Evolutionary conservation across 768 basidiomycete genomes (phyloP).

Genomic region (Dentipellis fragilis): DNA sequence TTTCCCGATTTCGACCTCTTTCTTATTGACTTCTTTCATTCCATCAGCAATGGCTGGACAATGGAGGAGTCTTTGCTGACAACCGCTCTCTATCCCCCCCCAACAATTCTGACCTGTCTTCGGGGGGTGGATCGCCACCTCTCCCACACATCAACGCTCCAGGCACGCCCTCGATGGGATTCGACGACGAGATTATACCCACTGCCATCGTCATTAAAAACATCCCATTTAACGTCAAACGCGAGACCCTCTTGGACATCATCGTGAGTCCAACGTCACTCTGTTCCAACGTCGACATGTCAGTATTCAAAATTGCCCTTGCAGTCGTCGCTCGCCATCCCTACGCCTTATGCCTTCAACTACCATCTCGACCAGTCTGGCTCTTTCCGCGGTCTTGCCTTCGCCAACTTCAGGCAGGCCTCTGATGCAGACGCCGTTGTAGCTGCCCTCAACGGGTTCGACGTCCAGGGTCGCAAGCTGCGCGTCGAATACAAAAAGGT

Average conservation of each 20-base stretch:
- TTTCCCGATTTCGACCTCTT: slow-evolving; percentile 8
- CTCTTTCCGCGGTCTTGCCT: slow-evolving; percentile 93
- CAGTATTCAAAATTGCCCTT: slow-evolving; percentile 6
- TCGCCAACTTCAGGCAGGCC: slow-evolving; percentile 93
- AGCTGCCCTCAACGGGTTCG: slow-evolving; percentile 90
- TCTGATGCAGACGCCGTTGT: slow-evolving; percentile 93
- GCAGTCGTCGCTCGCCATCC: slow-evolving; percentile 85
- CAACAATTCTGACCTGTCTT: slow-evolving; percentile 84
- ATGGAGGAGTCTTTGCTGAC: slow-evolving; percentile 38
- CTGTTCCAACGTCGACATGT: slow-evolving; percentile 2
- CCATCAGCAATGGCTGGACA: slow-evolving; percentile 80
- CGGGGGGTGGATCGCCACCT: slow-evolving; percentile 77
- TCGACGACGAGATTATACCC: slow-evolving; percentile 91
- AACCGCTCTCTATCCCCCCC: slow-evolving; percentile 76
- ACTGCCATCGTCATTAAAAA: slow-evolving; percentile 99
- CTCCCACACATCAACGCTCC: slow-evolving; percentile 30
- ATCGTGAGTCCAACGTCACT: slow-evolving; percentile 54
- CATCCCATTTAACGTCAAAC: slow-evolving; percentile 98
- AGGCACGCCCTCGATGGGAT: slow-evolving; percentile 38
- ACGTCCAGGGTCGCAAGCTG: slow-evolving; percentile 92
- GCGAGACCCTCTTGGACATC: slow-evolving; percentile 91
- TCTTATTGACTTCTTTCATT: slow-evolving; percentile 15
- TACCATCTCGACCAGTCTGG: slow-evolving; percentile 96
- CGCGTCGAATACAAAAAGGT: slow-evolving; percentile 99
- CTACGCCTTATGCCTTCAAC: slow-evolving; percentile 98